Base-by-base conservation (phyloP, 768 basidiomycete species). In the Leccinum aurantiacum region DNA sequence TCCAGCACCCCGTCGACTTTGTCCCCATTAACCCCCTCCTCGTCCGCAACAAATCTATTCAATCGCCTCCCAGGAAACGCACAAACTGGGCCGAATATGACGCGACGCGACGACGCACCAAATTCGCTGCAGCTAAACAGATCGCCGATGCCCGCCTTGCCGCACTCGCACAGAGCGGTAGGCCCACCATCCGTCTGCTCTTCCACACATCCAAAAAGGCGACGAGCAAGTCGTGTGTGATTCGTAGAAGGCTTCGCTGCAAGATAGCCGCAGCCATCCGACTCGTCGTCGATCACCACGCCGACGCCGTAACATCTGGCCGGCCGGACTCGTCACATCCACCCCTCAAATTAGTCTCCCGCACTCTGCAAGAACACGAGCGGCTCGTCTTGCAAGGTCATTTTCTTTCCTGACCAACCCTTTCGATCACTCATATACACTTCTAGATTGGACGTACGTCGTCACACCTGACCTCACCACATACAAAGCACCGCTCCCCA, bases 361-460 rank as follows among this genome's bases (percentile, higher is more conserved):
- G 29, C 6, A 49, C 61, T 1, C 33, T 41, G 19, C 44, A 35
- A n/a, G 58, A 59, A 13, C 9, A 4, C 10, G 54, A 60, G 9
- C 27, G 15, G 0, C 53, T 64, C 15, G 37, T 68, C 10, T 33
- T 68, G 15, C 54, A 62, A 68, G 71, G 73, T 73, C 31, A 31
- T 11, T 54, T 2, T 22, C 8, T 53, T 17, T 22, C 46, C 46
- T 46, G 2, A n/a, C 8, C 27, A n/a, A 19, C 11, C 4, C 25
- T 25, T 35, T 27, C n/a, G 15, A 8, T 51, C 25, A 0, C 59
- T 66, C 9, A 63, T 47, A 24, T 22, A 11, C 3, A 0, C 4
- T 15, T 24, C 4, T 24, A 73, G 73, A 53, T 37, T 73, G 73
- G 72, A 67, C 70, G 38, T 74, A 72, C 53, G 58, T 74, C 19